Evolutionary conservation across 768 basidiomycete genomes (phyloP), one percentile per base, ranked within the genome.

Genomic region (Tulasnella sp.): DNA sequence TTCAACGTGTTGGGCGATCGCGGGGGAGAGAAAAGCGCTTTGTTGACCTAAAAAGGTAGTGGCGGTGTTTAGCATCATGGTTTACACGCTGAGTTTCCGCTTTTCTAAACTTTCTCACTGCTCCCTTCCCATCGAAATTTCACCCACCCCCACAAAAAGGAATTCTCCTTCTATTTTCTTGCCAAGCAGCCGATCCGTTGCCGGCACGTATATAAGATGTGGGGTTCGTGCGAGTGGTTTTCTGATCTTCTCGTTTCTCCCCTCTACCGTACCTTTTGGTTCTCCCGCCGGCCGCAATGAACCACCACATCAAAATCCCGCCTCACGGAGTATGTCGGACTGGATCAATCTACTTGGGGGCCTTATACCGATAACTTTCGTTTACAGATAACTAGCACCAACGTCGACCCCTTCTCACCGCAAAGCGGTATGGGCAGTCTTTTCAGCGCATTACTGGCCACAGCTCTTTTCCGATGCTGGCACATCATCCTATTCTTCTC

Each of bases 401-500:
- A 75, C 22, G 74, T 75, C 9, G 64, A 69, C 64, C 64, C 64
- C 6, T 69, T 69, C 64, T 69, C 64, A 37, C 31, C 6, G 18
- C 3, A 14, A 6, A 69, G 24, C 28, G 64, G 64, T n/a, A 40
- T 48, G 37, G 0, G 72, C 1, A 42, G 41, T 75, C 28, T 80
- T 46, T 4, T 88, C 24, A 82, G 88, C 79, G 87, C 88, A 8
- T 22, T 90, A 1, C 83, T 87, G 1, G 87, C 87, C 28, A 87
- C 87, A 3, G 86, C 83, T 85, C 24, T 86, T 87, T 83, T 91
- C 88, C 84, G 91, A 73, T 92, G 92, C 85, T 93, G 91, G 92
- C 91, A 92, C 81, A 88, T 92, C 80, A 87, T 94, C 11, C 46
- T 92, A 2, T 91, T 93, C 86, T 92, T 92, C 82, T 87, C 87